Percentiles rank a stretch among this genome's conserved stretches.
Conservation (phyloP, 2,329 filamentous ascomycete genomes). For the Falciphora oryzae region DNA sequence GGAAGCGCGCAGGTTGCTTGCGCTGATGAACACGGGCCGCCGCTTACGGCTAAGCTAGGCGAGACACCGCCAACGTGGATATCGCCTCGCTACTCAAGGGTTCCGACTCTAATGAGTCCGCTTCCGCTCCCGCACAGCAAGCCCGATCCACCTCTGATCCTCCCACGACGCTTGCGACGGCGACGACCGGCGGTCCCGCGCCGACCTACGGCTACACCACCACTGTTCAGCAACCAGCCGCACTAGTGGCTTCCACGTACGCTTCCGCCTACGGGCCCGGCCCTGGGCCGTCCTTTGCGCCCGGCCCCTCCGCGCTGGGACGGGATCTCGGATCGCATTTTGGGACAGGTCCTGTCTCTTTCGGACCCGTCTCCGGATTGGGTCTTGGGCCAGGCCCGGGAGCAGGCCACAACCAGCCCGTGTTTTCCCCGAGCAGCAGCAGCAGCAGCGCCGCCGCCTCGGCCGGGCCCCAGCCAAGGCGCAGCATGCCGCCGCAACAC, state of each 20-base stretch:
- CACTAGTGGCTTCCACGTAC: constrained; percentile 10
- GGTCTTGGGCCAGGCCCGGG: constrained; percentile 11
- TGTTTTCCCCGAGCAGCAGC: background rate
- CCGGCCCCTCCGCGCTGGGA: constrained; percentile 2
- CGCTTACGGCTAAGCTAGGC: constrained; percentile 27
- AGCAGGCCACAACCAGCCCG: constrained; percentile 3
- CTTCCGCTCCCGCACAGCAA: constrained; percentile 38
- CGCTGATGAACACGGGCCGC: constrained; percentile 27
- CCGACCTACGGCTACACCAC: constrained; percentile 6
- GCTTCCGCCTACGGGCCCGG: constrained; percentile 14
- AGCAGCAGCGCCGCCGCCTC: background rate
- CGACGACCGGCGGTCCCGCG: constrained; percentile 24
- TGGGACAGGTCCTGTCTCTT: background rate
- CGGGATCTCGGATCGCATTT: background rate
- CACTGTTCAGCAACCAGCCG: background rate
- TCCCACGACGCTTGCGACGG: constrained; percentile 29
- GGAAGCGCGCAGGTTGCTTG: constrained; percentile 13
- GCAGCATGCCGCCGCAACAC: constrained; percentile 45
- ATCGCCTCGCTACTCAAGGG: constrained; percentile 83
- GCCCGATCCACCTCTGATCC: constrained; percentile 31
- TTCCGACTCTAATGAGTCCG: constrained; percentile 67
- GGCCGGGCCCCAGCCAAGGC: constrained; percentile 30
- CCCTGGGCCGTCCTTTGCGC: constrained; percentile 6
- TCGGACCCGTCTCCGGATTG: background rate
- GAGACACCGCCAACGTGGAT: constrained; percentile 75